Evolutionary conservation across 1,139 yeast species (phyloP), one percentile per base, ranked within the genome.

Genomic region (Suhomyces chickasaworum): DNA sequence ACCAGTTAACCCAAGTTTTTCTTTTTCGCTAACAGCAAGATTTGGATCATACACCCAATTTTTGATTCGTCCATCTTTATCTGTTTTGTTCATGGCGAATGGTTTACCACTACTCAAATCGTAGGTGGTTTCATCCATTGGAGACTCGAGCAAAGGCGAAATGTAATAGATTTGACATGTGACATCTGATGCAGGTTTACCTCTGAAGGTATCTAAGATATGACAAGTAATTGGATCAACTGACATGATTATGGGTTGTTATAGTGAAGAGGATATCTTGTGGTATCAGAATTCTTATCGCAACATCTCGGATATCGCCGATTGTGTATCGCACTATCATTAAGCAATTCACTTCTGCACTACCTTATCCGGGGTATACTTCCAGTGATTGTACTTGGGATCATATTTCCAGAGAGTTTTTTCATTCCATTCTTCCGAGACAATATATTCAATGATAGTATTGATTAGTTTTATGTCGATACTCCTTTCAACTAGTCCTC

Each of bases 151-250:
- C 32, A 63, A 53, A 0, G 69, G 60, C 0, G 73, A 56, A 37
- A 74, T 56, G 52, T 65, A 69, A 59, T 69, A 79, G 27, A 85
- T 67, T 37, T 83, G 83, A 55, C 88, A 84, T 2, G 77, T 66
- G 15, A 90, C 91, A 17, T 74, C 76, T 0, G 68, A 60, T 0
- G 96, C 97, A 0, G 97, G 97, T 51, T 71, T 77, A 0, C 97
- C 97, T 10, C 75, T 66, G n/a, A 86, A 82, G 5, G 97, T 89
- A 58, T 90, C 96, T 33, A 90, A 72, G 13, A 90, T 81, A 64
- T 90, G 97, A 65, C 97, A 89, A 7, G 97, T 89, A 41, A 90
- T 80, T 38, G 90, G 90, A 48, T 68, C 75, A 29, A 65, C 73
- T 13, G 49, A 43, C 49, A 47, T 46, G 30, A 3, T 36, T 13